A percentile compares a stretch with the other conserved stretches of the same genome.
phyloP scores from a whole-genome alignment of 805 yeast genomes.

The Dipodascus albidus region DNA sequence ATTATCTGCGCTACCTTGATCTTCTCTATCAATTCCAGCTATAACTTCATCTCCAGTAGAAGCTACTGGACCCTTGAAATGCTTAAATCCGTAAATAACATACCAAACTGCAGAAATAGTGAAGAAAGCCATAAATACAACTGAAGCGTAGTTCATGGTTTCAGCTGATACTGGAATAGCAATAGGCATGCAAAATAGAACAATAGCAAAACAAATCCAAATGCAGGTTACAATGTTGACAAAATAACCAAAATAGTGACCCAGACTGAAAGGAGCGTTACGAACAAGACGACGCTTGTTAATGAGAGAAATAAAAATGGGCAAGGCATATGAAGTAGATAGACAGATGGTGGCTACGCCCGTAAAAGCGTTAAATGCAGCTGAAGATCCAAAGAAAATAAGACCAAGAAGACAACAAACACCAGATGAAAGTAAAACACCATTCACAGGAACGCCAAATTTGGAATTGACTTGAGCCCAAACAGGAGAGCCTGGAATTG shows the following conservation, averaged over 20 bases:
- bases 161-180: constrained; percentile 28
- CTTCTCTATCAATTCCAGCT: neutral
- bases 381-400: constrained; percentile 53
- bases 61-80: constrained; percentile 1
- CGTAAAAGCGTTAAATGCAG: constrained; percentile 75
- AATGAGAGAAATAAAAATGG: constrained; percentile 25
- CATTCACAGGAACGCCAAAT: constrained; percentile 54
- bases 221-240: constrained; percentile 14
- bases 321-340: constrained; percentile 67
- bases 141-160: constrained; percentile 56
- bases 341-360: constrained; percentile 72
- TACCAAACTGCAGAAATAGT: neutral
- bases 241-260: constrained; percentile 9
- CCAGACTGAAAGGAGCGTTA: constrained; percentile 14
- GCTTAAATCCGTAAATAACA: neutral
- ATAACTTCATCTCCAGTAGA: neutral
- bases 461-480: constrained; percentile 57
- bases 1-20: neutral
- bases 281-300: constrained; percentile 11
- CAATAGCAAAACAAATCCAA: constrained; percentile 15
- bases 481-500: constrained; percentile 49
- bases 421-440: constrained; percentile 39
- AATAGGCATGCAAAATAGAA: constrained; percentile 16
- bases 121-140: constrained; percentile 40
- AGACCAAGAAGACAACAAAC: constrained; percentile 37